Conservation (phyloP, 2,329 filamentous ascomycete species). For the Ophiostoma angusticollis region DNA sequence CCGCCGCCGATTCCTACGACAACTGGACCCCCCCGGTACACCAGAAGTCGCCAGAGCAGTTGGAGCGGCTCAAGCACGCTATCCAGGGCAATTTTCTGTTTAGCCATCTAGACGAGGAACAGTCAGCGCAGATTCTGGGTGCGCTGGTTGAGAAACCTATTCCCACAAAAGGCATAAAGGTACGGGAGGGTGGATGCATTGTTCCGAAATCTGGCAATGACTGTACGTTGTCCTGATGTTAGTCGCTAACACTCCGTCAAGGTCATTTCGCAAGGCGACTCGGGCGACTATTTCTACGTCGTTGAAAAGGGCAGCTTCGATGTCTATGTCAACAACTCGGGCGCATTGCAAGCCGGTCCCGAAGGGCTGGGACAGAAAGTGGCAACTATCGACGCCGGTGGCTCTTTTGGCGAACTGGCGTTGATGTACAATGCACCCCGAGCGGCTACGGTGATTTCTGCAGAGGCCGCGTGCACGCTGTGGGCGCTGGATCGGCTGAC, state of each 20-base stretch:
- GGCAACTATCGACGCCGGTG: conserved; percentile 68
- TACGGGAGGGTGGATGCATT: conserved; percentile 20
- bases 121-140: conserved; percentile 73
- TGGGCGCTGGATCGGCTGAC: conserved; percentile 94
- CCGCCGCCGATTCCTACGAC: conserved; percentile 67
- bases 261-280: conserved; percentile 91
- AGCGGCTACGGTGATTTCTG: conserved; percentile 82
- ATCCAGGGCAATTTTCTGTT: conserved; percentile 90
- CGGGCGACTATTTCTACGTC: conserved; percentile 95
- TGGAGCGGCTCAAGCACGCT: conserved; percentile 63
- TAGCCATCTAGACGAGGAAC: conserved; percentile 86
- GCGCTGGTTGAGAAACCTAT: conserved; percentile 92
- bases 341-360: conserved; percentile 63
- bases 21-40: conserved; percentile 84
- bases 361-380: conserved; percentile 78
- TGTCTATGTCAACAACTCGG: conserved; percentile 72
- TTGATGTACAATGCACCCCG: conserved; percentile 98
- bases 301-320: conserved; percentile 87
- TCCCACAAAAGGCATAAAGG: conserved; percentile 73
- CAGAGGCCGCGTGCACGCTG: conserved; percentile 63
- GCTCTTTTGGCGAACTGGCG: conserved; percentile 91
- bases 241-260: conserved; percentile 25
- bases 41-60: conserved; percentile 70
- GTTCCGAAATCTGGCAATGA: too few relatives aligned
- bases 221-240: neutral